These are phyloP conservation scores for Pelargonium nanum DNA, from an alignment of 345 rosid species.

Conservation along the genomic window DNA sequence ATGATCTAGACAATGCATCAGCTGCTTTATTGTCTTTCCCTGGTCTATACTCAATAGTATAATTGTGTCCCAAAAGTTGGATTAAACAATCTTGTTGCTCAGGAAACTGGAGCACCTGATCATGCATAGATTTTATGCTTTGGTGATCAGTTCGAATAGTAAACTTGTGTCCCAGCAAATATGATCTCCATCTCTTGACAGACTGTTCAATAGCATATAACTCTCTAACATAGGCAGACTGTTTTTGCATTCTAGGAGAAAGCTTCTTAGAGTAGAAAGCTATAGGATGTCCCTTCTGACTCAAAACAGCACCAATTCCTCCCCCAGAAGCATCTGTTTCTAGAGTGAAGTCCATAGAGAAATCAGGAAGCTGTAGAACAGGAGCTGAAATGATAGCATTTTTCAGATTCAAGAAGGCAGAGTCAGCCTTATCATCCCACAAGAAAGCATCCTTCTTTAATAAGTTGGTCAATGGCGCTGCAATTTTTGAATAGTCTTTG, in stretches of 20 bases:
- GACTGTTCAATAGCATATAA: too few relatives aligned
- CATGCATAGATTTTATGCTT: not conserved
- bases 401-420: not conserved
- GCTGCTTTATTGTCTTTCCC: not conserved
- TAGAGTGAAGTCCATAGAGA: too few relatives aligned
- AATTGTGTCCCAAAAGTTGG: not conserved
- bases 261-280: not conserved
- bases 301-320: not conserved
- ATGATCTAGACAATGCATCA: not conserved
- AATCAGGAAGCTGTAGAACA: too few relatives aligned
- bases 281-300: not conserved
- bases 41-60: not conserved
- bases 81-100: not conserved
- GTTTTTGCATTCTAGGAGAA: not conserved
- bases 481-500: not conserved
- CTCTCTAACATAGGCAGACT: too few relatives aligned
- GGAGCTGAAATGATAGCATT: too few relatives aligned
- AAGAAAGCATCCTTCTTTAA: not conserved
- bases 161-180: too few relatives aligned
- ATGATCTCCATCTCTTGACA: too few relatives aligned
- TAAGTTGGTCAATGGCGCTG: not conserved
- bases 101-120: too few relatives aligned
- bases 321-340: too few relatives aligned
- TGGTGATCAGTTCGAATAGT: too few relatives aligned
- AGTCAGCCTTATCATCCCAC: not conserved